Evolutionary conservation across 805 yeast genomes (phyloP).

Genomic region (Candida ovalis): DNA sequence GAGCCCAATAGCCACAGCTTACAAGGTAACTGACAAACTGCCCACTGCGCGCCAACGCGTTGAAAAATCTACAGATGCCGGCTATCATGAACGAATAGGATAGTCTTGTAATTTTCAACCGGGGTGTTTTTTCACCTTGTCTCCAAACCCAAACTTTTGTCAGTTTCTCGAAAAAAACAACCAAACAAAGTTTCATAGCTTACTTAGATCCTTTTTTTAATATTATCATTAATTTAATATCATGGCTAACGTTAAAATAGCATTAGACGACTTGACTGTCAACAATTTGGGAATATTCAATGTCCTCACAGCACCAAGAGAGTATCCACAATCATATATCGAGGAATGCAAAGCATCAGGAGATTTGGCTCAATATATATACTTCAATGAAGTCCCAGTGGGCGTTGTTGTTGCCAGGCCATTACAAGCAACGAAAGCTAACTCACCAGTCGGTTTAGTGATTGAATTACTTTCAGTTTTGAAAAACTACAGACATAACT

Average conservation of each 20-base stretch:
- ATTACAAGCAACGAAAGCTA: slow-evolving; percentile 40
- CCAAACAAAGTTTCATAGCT: too few relatives aligned
- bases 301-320: slow-evolving; percentile 55
- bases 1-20: too few relatives aligned
- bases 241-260: slow-evolving; percentile 30
- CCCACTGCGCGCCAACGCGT: background rate
- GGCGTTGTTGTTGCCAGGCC: slow-evolving; percentile 65
- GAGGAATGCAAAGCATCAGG: slow-evolving; percentile 41
- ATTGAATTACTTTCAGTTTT: slow-evolving; percentile 41
- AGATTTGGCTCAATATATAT: slow-evolving; percentile 52
- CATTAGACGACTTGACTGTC: slow-evolving; percentile 54
- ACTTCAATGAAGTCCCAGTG: slow-evolving; percentile 73
- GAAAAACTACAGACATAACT: slow-evolving; percentile 49
- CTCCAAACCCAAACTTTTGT: too few relatives aligned
- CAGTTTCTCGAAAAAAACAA: too few relatives aligned
- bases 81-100: background rate
- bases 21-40: too few relatives aligned
- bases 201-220: background rate
- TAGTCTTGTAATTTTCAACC: background rate
- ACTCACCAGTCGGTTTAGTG: slow-evolving; percentile 27
- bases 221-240: slow-evolving; percentile 8
- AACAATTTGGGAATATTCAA: slow-evolving; percentile 59
- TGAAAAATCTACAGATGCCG: background rate
- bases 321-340: slow-evolving; percentile 52
- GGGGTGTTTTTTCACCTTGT: too few relatives aligned